Conservation (phyloP, 108 stramenopile species). For the Nannochloropsis gaditana region DNA sequence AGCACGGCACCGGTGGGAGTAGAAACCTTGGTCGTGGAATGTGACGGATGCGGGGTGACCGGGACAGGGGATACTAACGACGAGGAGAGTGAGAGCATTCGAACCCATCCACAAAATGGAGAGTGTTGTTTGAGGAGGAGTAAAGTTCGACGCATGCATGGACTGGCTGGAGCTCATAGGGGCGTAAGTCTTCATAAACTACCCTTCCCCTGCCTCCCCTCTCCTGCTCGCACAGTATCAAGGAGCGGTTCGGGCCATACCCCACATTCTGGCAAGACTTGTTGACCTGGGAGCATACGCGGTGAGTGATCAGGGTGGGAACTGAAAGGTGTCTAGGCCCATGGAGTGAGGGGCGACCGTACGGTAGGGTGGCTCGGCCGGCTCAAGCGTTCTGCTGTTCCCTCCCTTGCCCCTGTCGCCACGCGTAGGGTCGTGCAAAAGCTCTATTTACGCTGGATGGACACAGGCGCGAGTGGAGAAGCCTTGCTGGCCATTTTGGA, state of each 20-base stretch:
- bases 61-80: no score
- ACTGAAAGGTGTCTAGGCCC: no score
- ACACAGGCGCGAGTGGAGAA: neutral
- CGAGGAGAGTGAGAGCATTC: no score
- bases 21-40: no score
- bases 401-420: neutral
- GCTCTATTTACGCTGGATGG: neutral
- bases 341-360: no score
- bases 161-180: no score
- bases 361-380: neutral
- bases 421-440: neutral
- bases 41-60: no score
- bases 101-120: no score
- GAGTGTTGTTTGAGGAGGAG: no score
- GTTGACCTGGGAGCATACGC: constrained; percentile 11
- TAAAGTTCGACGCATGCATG: no score
- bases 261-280: constrained; percentile 35
- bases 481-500: neutral
- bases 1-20: no score
- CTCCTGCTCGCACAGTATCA: neutral
- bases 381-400: neutral
- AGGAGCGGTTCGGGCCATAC: constrained; percentile 31
- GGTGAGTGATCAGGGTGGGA: neutral
- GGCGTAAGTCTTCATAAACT: no score
- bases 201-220: neutral